Evolutionary conservation across 495 filamentous ascomycete species (phyloP), one percentile per base, ranked within the genome.

Genomic region (Penicillium mononematosum): DNA sequence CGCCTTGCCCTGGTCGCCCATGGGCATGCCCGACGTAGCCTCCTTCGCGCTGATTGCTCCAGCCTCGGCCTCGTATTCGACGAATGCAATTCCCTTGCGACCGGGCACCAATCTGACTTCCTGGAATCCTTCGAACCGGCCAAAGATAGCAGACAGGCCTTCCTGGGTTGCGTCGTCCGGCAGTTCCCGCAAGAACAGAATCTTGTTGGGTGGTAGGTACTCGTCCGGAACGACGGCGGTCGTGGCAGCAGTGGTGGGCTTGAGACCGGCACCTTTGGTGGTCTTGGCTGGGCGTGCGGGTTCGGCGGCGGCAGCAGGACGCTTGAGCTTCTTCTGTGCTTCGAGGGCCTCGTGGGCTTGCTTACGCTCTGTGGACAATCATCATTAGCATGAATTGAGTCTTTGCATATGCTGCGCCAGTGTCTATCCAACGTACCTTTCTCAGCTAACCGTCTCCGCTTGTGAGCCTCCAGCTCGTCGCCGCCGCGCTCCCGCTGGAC

Each of bases 151-250:
- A 0, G 84, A 85, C 42, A 98, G 85, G 39, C 76, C 82, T 50
- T 94, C 92, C 68, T 88, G 83, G 72, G 87, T 88, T 63, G 88
- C 89, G 55, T 91, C 88, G 60, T 95, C 91, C 16, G 95, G 93
- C 45, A 99, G 67, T 63, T 96, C 91, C 73, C 92, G 91, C 50
- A 98, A 78, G 80, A 98, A 96, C n/a, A 99, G 81, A 58, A 91
- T 94, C 75, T 95, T 96, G 81, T 98, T 99, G 45, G 95, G 93
- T 3, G 92, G 94, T 0, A 98, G 83, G 69, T 95, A 98, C 74
- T 99, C 94, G 81, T 97, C 95, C 2, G 94, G 94, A 16, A 98
- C 85, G 46, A 95, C 88, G 19, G 87, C 81, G 24, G 86, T 81
- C 0, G 85, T 77, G n/a, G 83, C 79, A 17, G 84, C 79, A 56